Conservation (phyloP, 2,329 filamentous ascomycete species). For the Xylariales sp. region DNA sequence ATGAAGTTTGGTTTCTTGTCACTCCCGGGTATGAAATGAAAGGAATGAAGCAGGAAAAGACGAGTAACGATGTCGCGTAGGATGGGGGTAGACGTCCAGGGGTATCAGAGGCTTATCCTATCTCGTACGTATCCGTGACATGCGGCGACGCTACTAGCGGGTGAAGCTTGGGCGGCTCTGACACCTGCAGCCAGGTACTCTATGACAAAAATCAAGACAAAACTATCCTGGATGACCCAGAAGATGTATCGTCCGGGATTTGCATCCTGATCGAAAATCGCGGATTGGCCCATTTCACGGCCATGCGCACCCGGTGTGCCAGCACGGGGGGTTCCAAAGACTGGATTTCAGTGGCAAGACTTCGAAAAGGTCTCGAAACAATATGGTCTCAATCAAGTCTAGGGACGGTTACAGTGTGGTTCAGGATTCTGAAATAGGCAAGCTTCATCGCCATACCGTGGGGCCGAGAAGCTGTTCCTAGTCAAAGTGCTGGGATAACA, state of each 20-base stretch:
- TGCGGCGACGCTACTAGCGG: slow-evolving; percentile 4
- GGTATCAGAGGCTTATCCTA: slow-evolving; percentile 2
- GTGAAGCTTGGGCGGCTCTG: slow-evolving; percentile 6
- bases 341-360: slow-evolving; percentile 6
- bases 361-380: slow-evolving; percentile 11
- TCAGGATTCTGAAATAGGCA: slow-evolving; percentile 6
- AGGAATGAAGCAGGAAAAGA: slow-evolving; percentile 1
- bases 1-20: slow-evolving; percentile 2
- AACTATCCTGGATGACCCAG: not conserved
- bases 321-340: not conserved
- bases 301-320: not conserved
- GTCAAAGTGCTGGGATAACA: slow-evolving; percentile 3
- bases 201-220: not conserved
- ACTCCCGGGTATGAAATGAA: slow-evolving; percentile 1
- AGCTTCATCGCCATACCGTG: not conserved
- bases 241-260: not conserved
- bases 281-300: no score
- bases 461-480: slow-evolving; percentile 4
- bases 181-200: slow-evolving; percentile 5
- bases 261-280: no score
- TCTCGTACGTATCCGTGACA: slow-evolving; percentile 10
- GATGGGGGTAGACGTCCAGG: slow-evolving; percentile 1
- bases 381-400: slow-evolving; percentile 11
- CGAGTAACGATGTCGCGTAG: not conserved
- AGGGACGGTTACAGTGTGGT: slow-evolving; percentile 11